Evolutionary conservation across 2,329 filamentous ascomycete species (phyloP).

Genomic region (Nemania sp.): DNA sequence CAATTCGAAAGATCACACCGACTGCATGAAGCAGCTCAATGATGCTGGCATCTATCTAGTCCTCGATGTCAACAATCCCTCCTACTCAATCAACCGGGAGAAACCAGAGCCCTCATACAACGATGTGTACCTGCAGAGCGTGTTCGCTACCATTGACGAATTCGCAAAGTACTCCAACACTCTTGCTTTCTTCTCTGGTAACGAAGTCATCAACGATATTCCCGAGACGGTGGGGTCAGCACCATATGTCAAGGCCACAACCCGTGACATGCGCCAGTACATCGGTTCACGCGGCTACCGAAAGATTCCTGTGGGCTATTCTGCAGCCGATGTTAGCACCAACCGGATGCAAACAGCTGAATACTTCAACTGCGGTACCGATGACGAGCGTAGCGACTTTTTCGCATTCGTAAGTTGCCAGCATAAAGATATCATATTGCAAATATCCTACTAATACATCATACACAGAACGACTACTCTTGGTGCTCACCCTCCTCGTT

Average conservation of each 20-base stretch:
- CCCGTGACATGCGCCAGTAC: constrained; percentile 75
- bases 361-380: constrained; percentile 92
- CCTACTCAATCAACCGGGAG: constrained; percentile 83
- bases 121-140: constrained; percentile 75
- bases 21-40: constrained; percentile 80
- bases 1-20: constrained; percentile 78
- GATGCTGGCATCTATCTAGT: constrained; percentile 91
- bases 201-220: constrained; percentile 75
- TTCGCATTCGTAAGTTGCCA: constrained; percentile 65
- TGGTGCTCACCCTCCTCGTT: constrained; percentile 76
- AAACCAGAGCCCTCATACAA: constrained; percentile 81
- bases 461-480: constrained; percentile 73
- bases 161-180: constrained; percentile 86
- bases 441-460: constrained; percentile 22
- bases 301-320: constrained; percentile 74
- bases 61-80: constrained; percentile 86
- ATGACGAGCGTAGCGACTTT: constrained; percentile 84
- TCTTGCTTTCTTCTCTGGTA: constrained; percentile 81
- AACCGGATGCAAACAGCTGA: constrained; percentile 85
- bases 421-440: neutral
- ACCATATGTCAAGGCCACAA: constrained; percentile 77
- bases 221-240: constrained; percentile 65
- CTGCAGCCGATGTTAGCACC: constrained; percentile 76
- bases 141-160: constrained; percentile 86
- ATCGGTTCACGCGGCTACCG: constrained; percentile 65